phyloP scores from a whole-genome alignment of 352 stramenopile species.

The Phytophthora citricola region DNA sequence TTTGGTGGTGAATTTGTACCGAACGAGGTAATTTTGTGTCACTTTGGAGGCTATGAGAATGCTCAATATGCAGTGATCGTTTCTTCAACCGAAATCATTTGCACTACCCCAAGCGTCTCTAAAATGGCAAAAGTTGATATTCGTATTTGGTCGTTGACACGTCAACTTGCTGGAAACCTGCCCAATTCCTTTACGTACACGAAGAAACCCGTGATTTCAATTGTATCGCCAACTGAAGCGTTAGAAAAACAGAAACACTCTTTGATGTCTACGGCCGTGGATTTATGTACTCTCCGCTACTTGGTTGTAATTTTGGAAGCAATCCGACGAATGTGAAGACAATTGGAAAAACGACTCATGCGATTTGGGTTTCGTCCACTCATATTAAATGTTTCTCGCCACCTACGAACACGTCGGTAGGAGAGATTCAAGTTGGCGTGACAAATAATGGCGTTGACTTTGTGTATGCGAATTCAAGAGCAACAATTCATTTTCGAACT shows the following conservation, averaged over 20 bases:
- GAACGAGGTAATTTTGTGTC: constrained; percentile 53
- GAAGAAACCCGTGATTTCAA: constrained; percentile 42
- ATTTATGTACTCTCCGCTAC: constrained; percentile 53
- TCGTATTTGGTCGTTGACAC: constrained; percentile 30
- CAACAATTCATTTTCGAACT: constrained; percentile 39
- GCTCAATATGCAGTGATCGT: constrained; percentile 37
- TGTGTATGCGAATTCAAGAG: constrained; percentile 15
- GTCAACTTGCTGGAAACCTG: constrained; percentile 33
- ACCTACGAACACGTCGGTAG: constrained; percentile 23
- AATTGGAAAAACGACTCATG: constrained; percentile 6
- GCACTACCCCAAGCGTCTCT: constrained; percentile 38
- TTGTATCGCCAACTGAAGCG: constrained; percentile 45
- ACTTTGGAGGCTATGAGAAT: constrained; percentile 44
- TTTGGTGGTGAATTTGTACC: constrained; percentile 54
- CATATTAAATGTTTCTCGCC: constrained; percentile 61
- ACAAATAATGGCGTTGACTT: constrained; percentile 66
- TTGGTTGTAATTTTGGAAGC: constrained; percentile 54
- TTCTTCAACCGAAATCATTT: constrained; percentile 53
- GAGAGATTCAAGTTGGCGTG: constrained; percentile 40
- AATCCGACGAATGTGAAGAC: not conserved
- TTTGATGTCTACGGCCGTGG: constrained; percentile 70
- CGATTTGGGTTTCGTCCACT: constrained; percentile 55
- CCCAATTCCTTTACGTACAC: constrained; percentile 54
- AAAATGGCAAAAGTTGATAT: constrained; percentile 36
- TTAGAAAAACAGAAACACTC: constrained; percentile 51